phyloP scores from a whole-genome alignment of 345 rosid species.

The Geranium rotundifolium region DNA sequence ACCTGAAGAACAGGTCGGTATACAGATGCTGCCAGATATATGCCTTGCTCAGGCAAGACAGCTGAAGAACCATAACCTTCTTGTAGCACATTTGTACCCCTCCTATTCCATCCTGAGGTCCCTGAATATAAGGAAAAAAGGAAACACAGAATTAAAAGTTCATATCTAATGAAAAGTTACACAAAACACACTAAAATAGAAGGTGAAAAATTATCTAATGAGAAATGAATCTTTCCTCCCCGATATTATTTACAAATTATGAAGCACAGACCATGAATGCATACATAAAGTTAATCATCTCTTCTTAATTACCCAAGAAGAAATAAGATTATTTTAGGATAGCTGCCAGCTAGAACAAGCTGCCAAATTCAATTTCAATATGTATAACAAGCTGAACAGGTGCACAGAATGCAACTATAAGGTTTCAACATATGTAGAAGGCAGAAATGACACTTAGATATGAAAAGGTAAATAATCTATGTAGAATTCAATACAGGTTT shows the following conservation, averaged over 20 bases:
- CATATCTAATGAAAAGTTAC: not conserved
- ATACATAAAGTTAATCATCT: too few species aligned
- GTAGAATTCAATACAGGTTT: too few species aligned
- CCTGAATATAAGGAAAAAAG: slow-evolving; percentile 23
- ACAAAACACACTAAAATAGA: slow-evolving; percentile 2
- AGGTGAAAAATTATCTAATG: not conserved
- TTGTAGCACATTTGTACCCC: slow-evolving; percentile 61
- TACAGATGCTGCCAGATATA: slow-evolving; percentile 88
- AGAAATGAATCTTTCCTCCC: not conserved
- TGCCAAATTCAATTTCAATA: too few species aligned
- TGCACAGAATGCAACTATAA: too few species aligned
- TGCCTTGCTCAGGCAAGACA: slow-evolving; percentile 96
- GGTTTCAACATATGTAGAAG: too few species aligned
- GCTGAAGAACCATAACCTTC: slow-evolving; percentile 98
- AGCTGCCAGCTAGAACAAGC: too few species aligned
- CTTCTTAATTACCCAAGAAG: too few species aligned
- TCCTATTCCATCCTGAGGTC: slow-evolving; percentile 91
- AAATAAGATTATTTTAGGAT: too few species aligned
- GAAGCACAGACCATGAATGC: too few species aligned
- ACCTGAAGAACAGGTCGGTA: slow-evolving; percentile 97
- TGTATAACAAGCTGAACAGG: too few species aligned
- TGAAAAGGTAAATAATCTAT: too few species aligned
- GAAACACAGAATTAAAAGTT: slow-evolving; percentile 1
- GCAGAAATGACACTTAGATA: too few species aligned
- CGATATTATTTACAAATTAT: not conserved